Conservation (phyloP, 805 yeast genomes). For the Yamadazyma sp. region DNA sequence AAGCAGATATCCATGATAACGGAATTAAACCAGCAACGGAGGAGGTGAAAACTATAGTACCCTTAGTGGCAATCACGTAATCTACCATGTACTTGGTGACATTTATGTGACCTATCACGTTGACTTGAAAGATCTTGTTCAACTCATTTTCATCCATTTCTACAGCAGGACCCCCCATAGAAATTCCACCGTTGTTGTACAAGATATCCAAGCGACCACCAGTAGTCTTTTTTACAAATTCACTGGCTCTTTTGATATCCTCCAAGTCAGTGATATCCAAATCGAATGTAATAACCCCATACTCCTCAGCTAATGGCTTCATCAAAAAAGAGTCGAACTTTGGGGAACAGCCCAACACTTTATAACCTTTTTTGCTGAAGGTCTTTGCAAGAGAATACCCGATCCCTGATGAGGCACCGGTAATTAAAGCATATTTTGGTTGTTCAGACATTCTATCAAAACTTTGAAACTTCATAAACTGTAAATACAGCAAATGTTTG, state of each 20-base stretch:
- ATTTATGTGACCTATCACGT: conserved; percentile 40
- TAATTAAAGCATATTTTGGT: conserved; percentile 43
- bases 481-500: too few relatives aligned
- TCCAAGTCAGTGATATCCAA: conserved; percentile 38
- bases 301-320: conserved; percentile 24
- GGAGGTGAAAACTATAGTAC: conserved; percentile 38
- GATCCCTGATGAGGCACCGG: conserved; percentile 53
- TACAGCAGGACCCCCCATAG: conserved; percentile 24
- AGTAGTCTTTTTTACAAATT: conserved; percentile 23
- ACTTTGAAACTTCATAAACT: too few relatives aligned
- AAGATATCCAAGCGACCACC: conserved; percentile 37
- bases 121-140: conserved; percentile 28
- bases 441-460: too few relatives aligned
- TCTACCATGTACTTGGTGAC: conserved; percentile 32
- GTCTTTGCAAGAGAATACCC: conserved; percentile 45
- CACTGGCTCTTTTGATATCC: conserved; percentile 24
- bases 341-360: conserved; percentile 37
- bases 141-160: conserved; percentile 29
- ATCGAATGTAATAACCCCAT: conserved; percentile 26
- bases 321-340: conserved; percentile 20
- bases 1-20: conserved; percentile 32
- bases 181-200: conserved; percentile 44
- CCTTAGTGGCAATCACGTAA: conserved; percentile 30
- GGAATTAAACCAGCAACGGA: conserved; percentile 33
- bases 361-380: conserved; percentile 42